Evolutionary conservation across 805 yeast species (phyloP).

Genomic region (Tetrapisispora namnaoensis): DNA sequence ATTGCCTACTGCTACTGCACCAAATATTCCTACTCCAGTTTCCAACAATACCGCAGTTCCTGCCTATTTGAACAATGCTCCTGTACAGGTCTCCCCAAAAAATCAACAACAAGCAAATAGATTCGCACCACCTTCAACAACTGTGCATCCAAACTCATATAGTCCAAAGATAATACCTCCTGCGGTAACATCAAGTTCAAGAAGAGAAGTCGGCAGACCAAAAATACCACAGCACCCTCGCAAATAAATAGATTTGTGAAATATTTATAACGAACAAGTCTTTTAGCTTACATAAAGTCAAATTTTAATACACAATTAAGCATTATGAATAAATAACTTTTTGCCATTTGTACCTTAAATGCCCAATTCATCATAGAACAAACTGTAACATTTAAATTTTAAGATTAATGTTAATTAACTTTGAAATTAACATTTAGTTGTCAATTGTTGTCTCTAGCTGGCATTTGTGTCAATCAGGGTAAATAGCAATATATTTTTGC

Average conservation of each 20-base stretch:
- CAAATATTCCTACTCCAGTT: background rate
- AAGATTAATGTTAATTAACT: no score
- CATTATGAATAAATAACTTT: no score
- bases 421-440: background rate
- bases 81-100: background rate
- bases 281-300: no score
- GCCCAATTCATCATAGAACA: background rate
- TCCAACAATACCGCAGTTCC: background rate
- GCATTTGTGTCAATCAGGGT: background rate
- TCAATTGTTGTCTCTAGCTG: no score
- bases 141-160: constrained; percentile 19
- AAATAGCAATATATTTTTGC: background rate
- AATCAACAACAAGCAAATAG: constrained; percentile 4
- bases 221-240: constrained; percentile 14
- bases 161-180: constrained; percentile 1
- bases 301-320: no score
- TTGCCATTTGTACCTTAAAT: no score
- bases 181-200: background rate
- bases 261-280: background rate
- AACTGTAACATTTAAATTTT: no score
- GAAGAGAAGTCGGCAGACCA: constrained; percentile 27
- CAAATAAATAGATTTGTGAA: background rate
- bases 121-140: constrained; percentile 21
- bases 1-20: background rate
- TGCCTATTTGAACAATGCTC: background rate